Percentiles rank a stretch among this genome's conserved stretches.
Conservation (phyloP, 2,329 filamentous ascomycete genomes). For the Ceratocystis variospora region DNA sequence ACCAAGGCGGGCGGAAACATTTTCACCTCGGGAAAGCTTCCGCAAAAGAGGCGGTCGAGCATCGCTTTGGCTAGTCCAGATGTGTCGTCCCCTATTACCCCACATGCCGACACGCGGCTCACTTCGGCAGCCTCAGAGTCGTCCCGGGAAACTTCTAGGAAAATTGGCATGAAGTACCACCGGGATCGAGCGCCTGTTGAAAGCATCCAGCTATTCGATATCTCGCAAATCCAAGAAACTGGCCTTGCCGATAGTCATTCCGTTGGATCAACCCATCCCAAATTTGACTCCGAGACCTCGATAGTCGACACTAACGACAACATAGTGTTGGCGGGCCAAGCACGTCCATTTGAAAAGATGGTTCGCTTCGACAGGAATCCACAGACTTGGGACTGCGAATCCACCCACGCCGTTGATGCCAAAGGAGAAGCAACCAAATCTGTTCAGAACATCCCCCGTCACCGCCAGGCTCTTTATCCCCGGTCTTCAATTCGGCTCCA, state of each 20-base stretch:
- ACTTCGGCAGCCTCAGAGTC: not conserved
- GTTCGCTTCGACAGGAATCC: conserved; percentile 11
- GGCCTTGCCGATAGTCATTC: not conserved
- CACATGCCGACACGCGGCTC: not conserved
- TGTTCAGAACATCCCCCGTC: not conserved
- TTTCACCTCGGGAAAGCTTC: conserved; percentile 31
- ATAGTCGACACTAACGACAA: conserved; percentile 7
- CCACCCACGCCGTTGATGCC: not conserved
- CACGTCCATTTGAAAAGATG: not conserved
- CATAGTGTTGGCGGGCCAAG: not conserved
- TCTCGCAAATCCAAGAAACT: not conserved
- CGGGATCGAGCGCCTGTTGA: conserved; percentile 1
- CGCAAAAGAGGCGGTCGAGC: not conserved
- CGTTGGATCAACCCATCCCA: not conserved
- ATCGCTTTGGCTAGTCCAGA: not conserved
- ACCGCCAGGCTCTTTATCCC: not conserved
- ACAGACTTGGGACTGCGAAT: conserved; percentile 14
- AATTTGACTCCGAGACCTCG: not conserved
- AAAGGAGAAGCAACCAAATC: not conserved
- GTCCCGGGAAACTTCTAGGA: not conserved
- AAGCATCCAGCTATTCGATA: not conserved
- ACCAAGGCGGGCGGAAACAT: conserved; percentile 28
- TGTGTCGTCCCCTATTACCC: not conserved
- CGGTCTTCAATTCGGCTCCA: not conserved
- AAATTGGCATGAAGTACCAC: not conserved